phyloP scores from a whole-genome alignment of 192 early-diverging fungal genomes.

The Gryganskiella cystojenkinii region DNA sequence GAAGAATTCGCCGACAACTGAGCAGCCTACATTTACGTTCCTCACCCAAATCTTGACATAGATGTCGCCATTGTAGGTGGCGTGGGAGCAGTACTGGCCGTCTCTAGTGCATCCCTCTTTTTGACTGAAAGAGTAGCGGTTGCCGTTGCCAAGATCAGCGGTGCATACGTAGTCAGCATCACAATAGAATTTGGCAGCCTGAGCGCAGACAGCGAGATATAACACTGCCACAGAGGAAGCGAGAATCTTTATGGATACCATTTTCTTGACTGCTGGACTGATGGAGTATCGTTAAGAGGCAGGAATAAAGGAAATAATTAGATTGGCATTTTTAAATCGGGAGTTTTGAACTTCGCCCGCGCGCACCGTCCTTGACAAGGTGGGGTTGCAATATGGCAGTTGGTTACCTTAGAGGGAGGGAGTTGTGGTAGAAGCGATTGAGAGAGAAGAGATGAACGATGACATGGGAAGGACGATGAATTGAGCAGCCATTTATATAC shows the following conservation, averaged over 20 bases:
- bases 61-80: not conserved
- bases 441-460: too few species aligned
- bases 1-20: not conserved
- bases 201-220: not conserved
- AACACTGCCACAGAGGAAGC: not conserved
- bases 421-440: too few species aligned
- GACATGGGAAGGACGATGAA: too few species aligned
- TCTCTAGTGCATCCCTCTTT: slow-evolving; percentile 5
- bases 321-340: too few species aligned
- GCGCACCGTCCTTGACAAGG: too few species aligned
- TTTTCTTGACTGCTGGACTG: not conserved
- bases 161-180: not conserved
- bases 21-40: not conserved
- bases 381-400: too few species aligned
- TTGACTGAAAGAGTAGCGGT: not conserved
- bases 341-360: too few species aligned
- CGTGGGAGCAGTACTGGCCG: slow-evolving; percentile 3
- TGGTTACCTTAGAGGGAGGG: too few species aligned
- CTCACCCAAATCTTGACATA: slow-evolving; percentile 3
- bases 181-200: not conserved
- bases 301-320: too few species aligned
- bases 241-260: not conserved
- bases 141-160: not conserved
- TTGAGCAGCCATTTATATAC: too few species aligned
- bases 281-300: too few species aligned